phyloP scores from a whole-genome alignment of 2,329 filamentous ascomycete genomes.

The Pezicula carpinea region DNA sequence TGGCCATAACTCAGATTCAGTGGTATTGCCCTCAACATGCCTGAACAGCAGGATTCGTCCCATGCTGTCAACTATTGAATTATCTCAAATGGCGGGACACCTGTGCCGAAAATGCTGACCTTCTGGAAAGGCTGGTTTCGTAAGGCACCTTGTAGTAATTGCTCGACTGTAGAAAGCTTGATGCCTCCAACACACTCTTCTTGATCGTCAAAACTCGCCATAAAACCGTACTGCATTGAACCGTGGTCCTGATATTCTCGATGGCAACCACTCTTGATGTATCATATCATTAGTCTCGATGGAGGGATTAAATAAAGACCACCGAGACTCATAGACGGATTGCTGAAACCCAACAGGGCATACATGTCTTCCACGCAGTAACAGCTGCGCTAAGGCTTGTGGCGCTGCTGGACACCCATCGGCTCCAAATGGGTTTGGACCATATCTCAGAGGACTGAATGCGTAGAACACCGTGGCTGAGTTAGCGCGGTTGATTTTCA shows the following conservation, averaged over 20 bases:
- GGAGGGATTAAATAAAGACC: conserved; percentile 13
- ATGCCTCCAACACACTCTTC: not conserved
- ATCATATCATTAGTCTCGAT: conserved; percentile 13
- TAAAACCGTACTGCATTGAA: conserved; percentile 2
- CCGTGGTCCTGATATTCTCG: not conserved
- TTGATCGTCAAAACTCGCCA: not conserved
- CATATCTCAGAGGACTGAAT: not conserved
- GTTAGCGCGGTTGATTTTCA: conserved; percentile 12
- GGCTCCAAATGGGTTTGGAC: not conserved
- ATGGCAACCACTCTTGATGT: conserved; percentile 12
- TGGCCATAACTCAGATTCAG: too few relatives aligned
- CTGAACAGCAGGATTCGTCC: too few relatives aligned
- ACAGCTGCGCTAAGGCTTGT: conserved; percentile 1
- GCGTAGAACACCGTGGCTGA: conserved; percentile 9
- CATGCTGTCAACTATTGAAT: too few relatives aligned
- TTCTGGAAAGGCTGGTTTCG: not conserved
- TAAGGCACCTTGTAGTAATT: not conserved
- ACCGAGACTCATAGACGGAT: conserved; percentile 12
- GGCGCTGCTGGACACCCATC: not conserved
- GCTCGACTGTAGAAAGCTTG: not conserved
- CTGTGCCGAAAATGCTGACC: too few relatives aligned
- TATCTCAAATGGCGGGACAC: too few relatives aligned
- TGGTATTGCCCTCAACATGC: too few relatives aligned
- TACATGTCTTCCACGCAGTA: conserved; percentile 3
- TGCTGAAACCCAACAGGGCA: conserved; percentile 3